Evolutionary conservation across 768 basidiomycete species (phyloP).

Genomic region (Leccinellum rugosiceps): DNA sequence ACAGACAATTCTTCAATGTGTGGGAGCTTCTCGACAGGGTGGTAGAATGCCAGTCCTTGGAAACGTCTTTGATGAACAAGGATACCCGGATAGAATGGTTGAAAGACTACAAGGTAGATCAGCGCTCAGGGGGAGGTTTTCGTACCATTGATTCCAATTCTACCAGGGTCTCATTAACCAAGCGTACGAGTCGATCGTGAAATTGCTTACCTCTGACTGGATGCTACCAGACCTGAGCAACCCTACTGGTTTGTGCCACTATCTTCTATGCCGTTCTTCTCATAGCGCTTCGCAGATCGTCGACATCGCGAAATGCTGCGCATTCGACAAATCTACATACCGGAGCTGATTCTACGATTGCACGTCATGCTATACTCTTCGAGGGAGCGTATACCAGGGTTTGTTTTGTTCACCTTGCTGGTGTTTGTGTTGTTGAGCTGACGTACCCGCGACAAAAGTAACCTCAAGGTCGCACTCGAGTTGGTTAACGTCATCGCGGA

Average conservation of each 20-base stretch:
- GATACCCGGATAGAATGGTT: slow-evolving; percentile 62
- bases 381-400: slow-evolving; percentile 63
- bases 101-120: slow-evolving; percentile 55
- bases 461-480: slow-evolving; percentile 69
- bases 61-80: slow-evolving; percentile 53
- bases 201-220: slow-evolving; percentile 78
- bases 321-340: slow-evolving; percentile 87
- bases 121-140: background rate
- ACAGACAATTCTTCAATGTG: slow-evolving; percentile 73
- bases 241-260: slow-evolving; percentile 30
- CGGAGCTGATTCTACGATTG: slow-evolving; percentile 83
- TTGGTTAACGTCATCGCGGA: slow-evolving; percentile 87
- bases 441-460: slow-evolving; percentile 40
- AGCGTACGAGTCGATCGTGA: slow-evolving; percentile 61
- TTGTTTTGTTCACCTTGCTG: slow-evolving; percentile 25
- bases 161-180: slow-evolving; percentile 57
- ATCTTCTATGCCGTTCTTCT: background rate
- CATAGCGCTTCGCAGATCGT: slow-evolving; percentile 42
- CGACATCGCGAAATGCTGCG: slow-evolving; percentile 66
- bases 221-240: slow-evolving; percentile 53
- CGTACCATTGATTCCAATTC: background rate
- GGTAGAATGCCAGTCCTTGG: slow-evolving; percentile 56
- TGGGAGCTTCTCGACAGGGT: slow-evolving; percentile 67
- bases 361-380: slow-evolving; percentile 72
- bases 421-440: background rate